Evolutionary conservation across 306 rosid genomes (phyloP), one percentile per base, ranked within the genome.

Genomic region (Ormosia semicastrata): DNA sequence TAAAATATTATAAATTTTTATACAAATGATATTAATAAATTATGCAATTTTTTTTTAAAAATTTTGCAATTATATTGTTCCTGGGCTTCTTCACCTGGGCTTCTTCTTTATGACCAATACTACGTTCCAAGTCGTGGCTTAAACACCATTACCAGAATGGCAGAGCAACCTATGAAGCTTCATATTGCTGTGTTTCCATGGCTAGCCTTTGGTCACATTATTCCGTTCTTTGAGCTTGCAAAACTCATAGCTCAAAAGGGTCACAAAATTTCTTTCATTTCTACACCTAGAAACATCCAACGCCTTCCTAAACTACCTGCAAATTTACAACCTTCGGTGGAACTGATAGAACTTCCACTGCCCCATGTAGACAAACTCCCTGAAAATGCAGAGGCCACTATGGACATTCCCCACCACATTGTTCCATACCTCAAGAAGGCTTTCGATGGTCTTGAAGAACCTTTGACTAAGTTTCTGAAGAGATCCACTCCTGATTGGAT

Each of bases 161-260:
- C 37, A 41, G 76, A 54, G 14, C 76, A 66, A 3, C 69, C 74
- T 36, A 46, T 39, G 7, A 80, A 82, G 82, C 89, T 89, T 47
- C 88, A 78, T 36, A 46, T 83, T 4, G 88, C 78, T 40, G 13
- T 89, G 62, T 85, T 87, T 49, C 92, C 92, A 71, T 89, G 92
- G 90, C 76, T 83, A 6, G 92, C 89, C 3, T 86, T 86, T 24
- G 90, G 88, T 17, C 90, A 89, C 66, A 58, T 89, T 8, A n/a
- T 71, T 29, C 90, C 90, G 11, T 83, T 41, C 52, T 46, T 89
- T 0, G 82, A 89, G 80, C 81, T 89, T 3, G 67, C 85, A 4
- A 87, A 87, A 63, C 84, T 80, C 62, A 73, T 87, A 14, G 92
- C 88, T 17, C 71, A 66, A 24, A 87, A 82, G 75, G 89, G 88